Conservation (phyloP, 2,329 filamentous ascomycete species). For the Cercospora sojina region DNA sequence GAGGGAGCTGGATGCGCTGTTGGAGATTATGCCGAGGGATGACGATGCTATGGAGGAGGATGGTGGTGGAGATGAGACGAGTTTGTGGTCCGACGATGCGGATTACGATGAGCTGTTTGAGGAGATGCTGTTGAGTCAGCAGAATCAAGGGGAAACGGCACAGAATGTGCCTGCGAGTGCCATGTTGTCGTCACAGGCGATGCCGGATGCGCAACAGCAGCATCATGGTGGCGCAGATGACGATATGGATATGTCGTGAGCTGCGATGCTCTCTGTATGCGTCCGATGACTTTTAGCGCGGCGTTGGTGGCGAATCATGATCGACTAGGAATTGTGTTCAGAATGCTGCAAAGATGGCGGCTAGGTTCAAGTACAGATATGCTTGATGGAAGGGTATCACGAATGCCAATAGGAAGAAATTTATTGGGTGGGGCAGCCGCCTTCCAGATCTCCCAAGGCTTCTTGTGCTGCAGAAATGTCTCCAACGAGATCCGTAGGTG, state of each 20-base stretch:
- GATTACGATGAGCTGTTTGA: conserved; percentile 65
- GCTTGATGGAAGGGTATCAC: conserved; percentile 30
- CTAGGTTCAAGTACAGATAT: conserved; percentile 5
- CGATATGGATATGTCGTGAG: conserved; percentile 36
- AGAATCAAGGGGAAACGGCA: conserved; percentile 25
- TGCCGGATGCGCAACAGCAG: conserved; percentile 23
- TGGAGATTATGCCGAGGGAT: conserved; percentile 44
- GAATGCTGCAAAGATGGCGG: neutral
- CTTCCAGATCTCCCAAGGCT: conserved; percentile 54
- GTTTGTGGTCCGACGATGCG: conserved; percentile 56
- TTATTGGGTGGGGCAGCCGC: conserved; percentile 63
- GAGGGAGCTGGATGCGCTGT: conserved; percentile 47
- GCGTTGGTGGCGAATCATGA: conserved; percentile 25
- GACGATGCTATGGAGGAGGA: conserved; percentile 20
- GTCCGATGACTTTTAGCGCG: conserved; percentile 28
- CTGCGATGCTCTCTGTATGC: neutral
- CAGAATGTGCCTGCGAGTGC: conserved; percentile 7
- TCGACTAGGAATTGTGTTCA: neutral
- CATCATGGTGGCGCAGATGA: conserved; percentile 37
- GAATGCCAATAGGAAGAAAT: conserved; percentile 20
- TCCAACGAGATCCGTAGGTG: conserved; percentile 85
- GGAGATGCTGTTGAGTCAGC: conserved; percentile 57
- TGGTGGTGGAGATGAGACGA: conserved; percentile 29
- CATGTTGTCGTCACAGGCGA: neutral
- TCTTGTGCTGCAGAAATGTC: conserved; percentile 84